These are phyloP conservation scores for Boletus edulis DNA, from an alignment of 768 basidiomycete species.

Conservation along the genomic window DNA sequence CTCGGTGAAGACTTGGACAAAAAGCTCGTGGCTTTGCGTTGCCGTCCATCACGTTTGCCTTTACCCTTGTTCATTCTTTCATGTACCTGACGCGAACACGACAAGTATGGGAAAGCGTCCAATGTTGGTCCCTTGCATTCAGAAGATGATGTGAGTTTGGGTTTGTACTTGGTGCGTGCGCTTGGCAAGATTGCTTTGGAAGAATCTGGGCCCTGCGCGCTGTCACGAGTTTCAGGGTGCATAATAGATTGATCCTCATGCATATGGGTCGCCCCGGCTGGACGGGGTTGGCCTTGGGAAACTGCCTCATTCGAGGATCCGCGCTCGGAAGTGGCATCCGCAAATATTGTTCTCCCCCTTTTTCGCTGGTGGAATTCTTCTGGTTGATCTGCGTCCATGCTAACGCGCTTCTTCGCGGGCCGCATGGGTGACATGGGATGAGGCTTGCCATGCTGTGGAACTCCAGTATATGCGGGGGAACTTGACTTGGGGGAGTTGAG, in stretches of 20 bases:
- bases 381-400: slow-evolving; percentile 23
- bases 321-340: slow-evolving; percentile 5
- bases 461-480: slow-evolving; percentile 9
- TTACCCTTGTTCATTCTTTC: slow-evolving; percentile 4
- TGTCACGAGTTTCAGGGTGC: slow-evolving; percentile 4
- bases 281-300: slow-evolving; percentile 5
- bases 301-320: slow-evolving; percentile 18
- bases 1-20: not conserved
- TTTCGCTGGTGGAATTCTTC: slow-evolving; percentile 26
- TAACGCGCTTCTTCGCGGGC: slow-evolving; percentile 48
- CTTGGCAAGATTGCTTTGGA: slow-evolving; percentile 17
- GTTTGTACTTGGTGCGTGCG: slow-evolving; percentile 31
- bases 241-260: slow-evolving; percentile 6
- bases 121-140: slow-evolving; percentile 17
- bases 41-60: slow-evolving; percentile 9
- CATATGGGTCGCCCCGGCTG: slow-evolving; percentile 2
- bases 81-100: slow-evolving; percentile 12
- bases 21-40: slow-evolving; percentile 1
- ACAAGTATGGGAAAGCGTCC: slow-evolving; percentile 19
- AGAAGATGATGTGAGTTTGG: slow-evolving; percentile 13
- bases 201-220: not conserved
- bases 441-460: slow-evolving; percentile 17
- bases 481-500: not conserved
- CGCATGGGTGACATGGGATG: slow-evolving; percentile 39
- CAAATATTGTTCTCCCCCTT: slow-evolving; percentile 28